Evolutionary conservation across 23 red algal species (phyloP).

Genomic region (Gracilaria gracilis): DNA sequence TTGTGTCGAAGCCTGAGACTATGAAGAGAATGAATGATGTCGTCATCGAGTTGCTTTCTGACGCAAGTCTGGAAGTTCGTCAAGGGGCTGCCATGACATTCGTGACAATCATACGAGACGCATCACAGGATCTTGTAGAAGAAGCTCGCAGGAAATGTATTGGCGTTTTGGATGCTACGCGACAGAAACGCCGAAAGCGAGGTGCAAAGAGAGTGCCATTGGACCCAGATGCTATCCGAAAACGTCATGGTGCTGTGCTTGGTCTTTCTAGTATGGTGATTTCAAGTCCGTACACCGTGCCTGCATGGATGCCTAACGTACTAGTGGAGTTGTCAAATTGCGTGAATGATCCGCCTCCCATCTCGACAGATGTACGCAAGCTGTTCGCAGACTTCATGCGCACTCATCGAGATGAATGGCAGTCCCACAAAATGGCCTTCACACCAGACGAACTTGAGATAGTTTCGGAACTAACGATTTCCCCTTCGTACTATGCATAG

Average conservation of each 20-base stretch:
- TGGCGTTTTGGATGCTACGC: conserved; percentile 31
- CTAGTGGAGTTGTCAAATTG: conserved; percentile 82
- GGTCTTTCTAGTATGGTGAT: conserved; percentile 77
- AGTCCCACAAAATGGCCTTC: conserved; percentile 70
- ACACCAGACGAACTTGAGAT: conserved; percentile 80
- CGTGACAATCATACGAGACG: conserved; percentile 79
- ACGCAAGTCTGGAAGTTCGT: conserved; percentile 84
- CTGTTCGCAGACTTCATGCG: conserved; percentile 94
- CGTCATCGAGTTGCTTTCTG: conserved; percentile 68
- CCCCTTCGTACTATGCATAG: conserved; percentile 93
- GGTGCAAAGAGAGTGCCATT: conserved; percentile 42
- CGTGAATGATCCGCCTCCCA: conserved; percentile 88
- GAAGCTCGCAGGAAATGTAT: conserved; percentile 51
- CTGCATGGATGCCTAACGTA: conserved; percentile 83
- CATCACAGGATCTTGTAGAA: conserved; percentile 44
- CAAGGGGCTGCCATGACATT: conserved; percentile 79
- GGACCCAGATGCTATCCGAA: conserved; percentile 29
- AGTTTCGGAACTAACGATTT: conserved; percentile 85
- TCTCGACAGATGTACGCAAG: conserved; percentile 78
- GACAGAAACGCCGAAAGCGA: conserved; percentile 48
- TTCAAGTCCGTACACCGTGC: conserved; percentile 84
- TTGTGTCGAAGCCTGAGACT: conserved; percentile 3
- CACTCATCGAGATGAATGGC: conserved; percentile 94
- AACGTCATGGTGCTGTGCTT: conserved; percentile 83
- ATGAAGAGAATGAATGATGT: conserved; percentile 57